These are phyloP conservation scores for Monosporascus cannonballus DNA, from an alignment of 2,329 filamentous ascomycete species.

Conservation along the genomic window DNA sequence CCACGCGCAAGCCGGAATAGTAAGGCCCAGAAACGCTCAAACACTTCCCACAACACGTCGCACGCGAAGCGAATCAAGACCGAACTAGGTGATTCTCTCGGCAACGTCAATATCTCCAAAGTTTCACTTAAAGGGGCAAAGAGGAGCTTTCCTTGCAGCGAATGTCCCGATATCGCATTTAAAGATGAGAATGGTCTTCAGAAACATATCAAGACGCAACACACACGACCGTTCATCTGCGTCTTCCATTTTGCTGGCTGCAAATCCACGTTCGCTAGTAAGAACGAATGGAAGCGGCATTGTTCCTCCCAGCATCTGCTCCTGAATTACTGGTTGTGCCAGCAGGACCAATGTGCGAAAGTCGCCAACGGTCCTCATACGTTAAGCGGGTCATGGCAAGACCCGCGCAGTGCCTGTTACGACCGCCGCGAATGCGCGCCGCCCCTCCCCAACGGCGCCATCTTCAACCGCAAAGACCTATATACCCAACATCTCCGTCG, in stretches of 20 bases:
- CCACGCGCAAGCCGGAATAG: slow-evolving; percentile 8
- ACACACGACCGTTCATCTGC: slow-evolving; percentile 64
- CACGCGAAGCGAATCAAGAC: slow-evolving; percentile 20
- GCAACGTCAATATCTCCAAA: slow-evolving; percentile 10
- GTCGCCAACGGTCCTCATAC: slow-evolving; percentile 20
- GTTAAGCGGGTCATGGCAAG: slow-evolving; percentile 15
- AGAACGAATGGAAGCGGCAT: slow-evolving; percentile 96
- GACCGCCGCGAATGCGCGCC: slow-evolving; percentile 9
- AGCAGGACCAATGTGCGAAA: slow-evolving; percentile 50
- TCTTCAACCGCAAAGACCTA: slow-evolving; percentile 87
- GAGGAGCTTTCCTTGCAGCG: slow-evolving; percentile 26
- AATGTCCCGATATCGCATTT: slow-evolving; percentile 35
- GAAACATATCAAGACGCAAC: slow-evolving; percentile 45
- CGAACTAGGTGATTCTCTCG: slow-evolving; percentile 8
- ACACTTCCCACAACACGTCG: slow-evolving; percentile 5
- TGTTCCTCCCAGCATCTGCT: slow-evolving; percentile 74
- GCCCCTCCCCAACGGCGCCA: slow-evolving; percentile 46
- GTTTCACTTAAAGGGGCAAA: slow-evolving; percentile 17
- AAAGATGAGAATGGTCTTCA: slow-evolving; percentile 39
- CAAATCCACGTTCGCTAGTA: slow-evolving; percentile 62
- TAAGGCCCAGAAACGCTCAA: slow-evolving; percentile 19
- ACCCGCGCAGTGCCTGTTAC: slow-evolving; percentile 10
- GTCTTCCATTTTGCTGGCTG: slow-evolving; percentile 77
- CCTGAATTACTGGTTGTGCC: slow-evolving; percentile 69
- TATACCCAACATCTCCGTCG: slow-evolving; percentile 83